Evolutionary conservation across 2,329 filamentous ascomycete genomes (phyloP), one percentile per base, ranked within the genome.

Genomic region (Ophiosphaerella korrae): DNA sequence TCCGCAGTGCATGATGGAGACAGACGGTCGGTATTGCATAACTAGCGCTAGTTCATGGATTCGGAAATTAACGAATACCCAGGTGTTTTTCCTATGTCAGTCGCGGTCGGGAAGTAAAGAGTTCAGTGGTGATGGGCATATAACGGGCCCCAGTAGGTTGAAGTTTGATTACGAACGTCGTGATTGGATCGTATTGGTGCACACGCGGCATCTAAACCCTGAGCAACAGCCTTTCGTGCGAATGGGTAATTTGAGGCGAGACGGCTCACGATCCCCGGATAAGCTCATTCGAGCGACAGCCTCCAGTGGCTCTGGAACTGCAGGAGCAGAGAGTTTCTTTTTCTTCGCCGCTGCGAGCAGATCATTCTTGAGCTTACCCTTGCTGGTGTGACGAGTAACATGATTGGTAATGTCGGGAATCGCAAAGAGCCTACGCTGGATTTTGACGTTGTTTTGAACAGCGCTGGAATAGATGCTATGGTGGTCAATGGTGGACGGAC

Each of bases 201-300:
- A 48, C 45, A 36, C 45, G 49, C 49, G 49, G 52, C 47, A 45
- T 33, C 32, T 29, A 42, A 41, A 32, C 14, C 23, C 9, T 24
- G 29, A 21, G 38, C 18, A 42, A 14, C 11, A 36, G 38, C 34
- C 23, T 23, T 42, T 40, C 52, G 51, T 48, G 45, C 43, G 35
- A 53, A 55, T 59, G 31, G 49, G 52, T 52, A 45, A 37, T 11
- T 34, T 39, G 52, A 62, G 61, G 61, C 61, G 60, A 64, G 54
- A 12, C 57, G 58, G 58, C 51, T 43, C 39, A 24, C 23, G 31
- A 44, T 49, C 63, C 61, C 61, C 55, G 45, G 52, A 42, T 53
- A 58, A 40, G 43, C 18, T 35, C 37, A 34, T 42, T 24, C 14
- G 43, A 41, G 26, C 45, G 46, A 48, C 45, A 55, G 52, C 43